These are phyloP conservation scores for Lactarius psammicola DNA, from an alignment of 768 basidiomycete genomes.

Conservation along the genomic window DNA sequence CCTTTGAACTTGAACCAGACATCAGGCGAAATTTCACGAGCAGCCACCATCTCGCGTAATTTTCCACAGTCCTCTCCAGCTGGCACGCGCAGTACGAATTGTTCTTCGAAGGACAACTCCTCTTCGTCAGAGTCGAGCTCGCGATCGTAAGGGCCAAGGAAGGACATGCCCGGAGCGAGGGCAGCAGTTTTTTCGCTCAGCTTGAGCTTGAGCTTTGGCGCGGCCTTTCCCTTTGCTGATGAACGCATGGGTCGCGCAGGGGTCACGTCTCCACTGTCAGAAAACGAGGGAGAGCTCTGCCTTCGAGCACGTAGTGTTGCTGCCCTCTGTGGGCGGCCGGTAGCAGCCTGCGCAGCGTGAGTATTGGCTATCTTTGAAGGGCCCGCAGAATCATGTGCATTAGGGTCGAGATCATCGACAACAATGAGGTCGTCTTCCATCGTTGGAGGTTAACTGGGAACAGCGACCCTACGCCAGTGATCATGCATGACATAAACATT, in stretches of 20 bases:
- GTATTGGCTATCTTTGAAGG: constrained; percentile 26
- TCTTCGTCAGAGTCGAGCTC: constrained; percentile 96
- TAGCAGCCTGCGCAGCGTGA: constrained; percentile 25
- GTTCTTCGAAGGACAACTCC: constrained; percentile 94
- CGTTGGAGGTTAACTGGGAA: not conserved
- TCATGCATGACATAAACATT: not conserved
- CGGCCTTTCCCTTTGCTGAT: constrained; percentile 40
- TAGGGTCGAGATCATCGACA: constrained; percentile 54
- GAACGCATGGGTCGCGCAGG: constrained; percentile 46
- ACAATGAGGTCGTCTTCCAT: constrained; percentile 66
- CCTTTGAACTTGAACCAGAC: constrained; percentile 98
- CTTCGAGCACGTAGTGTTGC: constrained; percentile 26
- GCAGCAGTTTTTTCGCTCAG: constrained; percentile 79
- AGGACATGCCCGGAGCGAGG: constrained; percentile 82
- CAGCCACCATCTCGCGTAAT: constrained; percentile 75
- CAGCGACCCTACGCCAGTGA: not conserved
- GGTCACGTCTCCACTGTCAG: constrained; percentile 38
- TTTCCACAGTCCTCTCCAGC: constrained; percentile 79
- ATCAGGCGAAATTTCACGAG: constrained; percentile 76
- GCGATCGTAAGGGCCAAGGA: constrained; percentile 87
- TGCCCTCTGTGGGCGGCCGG: constrained; percentile 28
- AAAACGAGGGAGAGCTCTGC: constrained; percentile 32
- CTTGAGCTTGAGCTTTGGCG: constrained; percentile 84
- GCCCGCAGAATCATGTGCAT: constrained; percentile 39
- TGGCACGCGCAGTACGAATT: constrained; percentile 89